Evolutionary conservation across 2,329 filamentous ascomycete genomes (phyloP).

Genomic region (Acrodontium crateriforme): DNA sequence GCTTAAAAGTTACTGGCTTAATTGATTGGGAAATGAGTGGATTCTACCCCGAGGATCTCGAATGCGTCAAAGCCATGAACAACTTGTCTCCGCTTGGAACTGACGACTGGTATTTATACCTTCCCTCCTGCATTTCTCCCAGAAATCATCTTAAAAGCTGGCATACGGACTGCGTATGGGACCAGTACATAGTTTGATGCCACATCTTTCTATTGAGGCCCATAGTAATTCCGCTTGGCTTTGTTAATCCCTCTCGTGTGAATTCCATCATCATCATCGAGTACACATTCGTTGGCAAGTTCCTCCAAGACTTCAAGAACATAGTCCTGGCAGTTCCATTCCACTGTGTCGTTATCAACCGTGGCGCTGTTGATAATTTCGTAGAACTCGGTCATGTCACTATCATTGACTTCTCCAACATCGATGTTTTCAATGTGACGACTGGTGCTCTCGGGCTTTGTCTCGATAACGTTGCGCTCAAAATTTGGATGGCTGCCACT

Average conservation of each 20-base stretch:
- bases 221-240: too few relatives aligned
- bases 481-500: neutral
- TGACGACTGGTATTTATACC: constrained; percentile 1
- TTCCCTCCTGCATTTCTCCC: neutral
- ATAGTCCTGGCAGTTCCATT: too few relatives aligned
- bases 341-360: too few relatives aligned
- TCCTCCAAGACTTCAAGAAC: too few relatives aligned
- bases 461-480: neutral
- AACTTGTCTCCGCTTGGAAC: neutral
- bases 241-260: too few relatives aligned
- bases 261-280: too few relatives aligned
- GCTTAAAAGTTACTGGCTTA: neutral
- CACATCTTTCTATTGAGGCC: too few relatives aligned
- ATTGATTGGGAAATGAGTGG: neutral
- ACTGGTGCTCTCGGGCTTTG: neutral
- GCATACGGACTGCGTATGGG: too few relatives aligned
- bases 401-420: neutral
- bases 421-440: neutral
- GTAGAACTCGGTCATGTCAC: too few relatives aligned
- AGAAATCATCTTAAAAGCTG: constrained; percentile 1
- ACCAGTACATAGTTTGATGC: too few relatives aligned
- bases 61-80: neutral
- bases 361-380: too few relatives aligned
- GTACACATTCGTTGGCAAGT: too few relatives aligned
- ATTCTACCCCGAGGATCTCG: neutral